Base-by-base conservation (phyloP, 2,329 filamentous ascomycete species). In the Colletotrichum sublineola region DNA sequence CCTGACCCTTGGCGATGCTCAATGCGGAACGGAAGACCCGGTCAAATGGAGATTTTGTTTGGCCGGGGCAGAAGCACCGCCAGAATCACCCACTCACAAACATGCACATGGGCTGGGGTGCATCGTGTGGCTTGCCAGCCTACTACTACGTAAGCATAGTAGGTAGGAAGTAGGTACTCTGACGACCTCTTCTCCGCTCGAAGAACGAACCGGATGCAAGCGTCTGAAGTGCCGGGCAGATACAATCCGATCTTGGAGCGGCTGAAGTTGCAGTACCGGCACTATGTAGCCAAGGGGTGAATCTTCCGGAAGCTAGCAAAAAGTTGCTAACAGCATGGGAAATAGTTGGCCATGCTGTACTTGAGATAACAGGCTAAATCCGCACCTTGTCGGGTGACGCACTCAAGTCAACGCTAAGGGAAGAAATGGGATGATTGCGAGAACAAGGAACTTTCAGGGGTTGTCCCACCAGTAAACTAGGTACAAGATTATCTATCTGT, bases 21-120 rank as follows among this genome's bases (percentile, higher is more conserved):
- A 71, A 71, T 71, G 62, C 66, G 71, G 71, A 73, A 73, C 71
- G 71, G 71, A 71, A 33, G 48, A 48, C 24, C 18, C 71, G 71
- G 71, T 57, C 71, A 67, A 73, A 63, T 58, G 56, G 71, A 68
- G 61, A 48, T 33, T 33, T 57, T 42, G 63, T 62, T 53, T 11
- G 69, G 29, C 44, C 44, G 71, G 24, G 50, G 24, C 36, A 50
- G 42, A 33, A 11, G 50, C 52, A 36, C 42, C 33, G 48, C 44
- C 9, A 36, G 46, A 62, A 61, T 61, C 44, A 44, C 50, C 31
- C 58, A 46, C 33, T 24, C 24, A 24, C 24, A 24, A 40, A 14
- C 38, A 40, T 40, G 38, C 38, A 40, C 38, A 24, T 24, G 24
- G 24, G 24, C 24, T 24, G 24, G 24, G 24, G 24, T 24, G 24